Conservation (phyloP, 306 rosid species). For the Geum urbanum region DNA sequence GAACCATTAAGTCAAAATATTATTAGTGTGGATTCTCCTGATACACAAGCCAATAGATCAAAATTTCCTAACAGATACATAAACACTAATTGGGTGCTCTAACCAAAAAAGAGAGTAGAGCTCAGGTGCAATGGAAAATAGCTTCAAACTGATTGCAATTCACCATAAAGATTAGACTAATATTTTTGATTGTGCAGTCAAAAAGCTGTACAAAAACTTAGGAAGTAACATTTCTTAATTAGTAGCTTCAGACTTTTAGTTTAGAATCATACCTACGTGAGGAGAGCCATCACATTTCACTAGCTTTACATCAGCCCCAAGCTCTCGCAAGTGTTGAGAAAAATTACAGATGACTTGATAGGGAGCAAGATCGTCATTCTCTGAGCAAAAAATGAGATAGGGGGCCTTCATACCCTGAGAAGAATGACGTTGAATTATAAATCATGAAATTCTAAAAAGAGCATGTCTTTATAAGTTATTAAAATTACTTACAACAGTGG, state of each 20-base stretch:
- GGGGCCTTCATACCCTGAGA: constrained; percentile 85
- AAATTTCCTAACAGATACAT: neutral
- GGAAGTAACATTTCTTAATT: neutral
- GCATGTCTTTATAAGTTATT: neutral
- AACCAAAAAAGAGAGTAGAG: neutral
- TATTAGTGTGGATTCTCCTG: neutral
- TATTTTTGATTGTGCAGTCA: neutral
- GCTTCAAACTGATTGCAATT: neutral
- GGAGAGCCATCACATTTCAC: constrained; percentile 81
- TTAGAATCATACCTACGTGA: constrained; percentile 70
- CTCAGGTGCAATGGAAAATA: neutral
- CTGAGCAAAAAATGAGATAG: constrained; percentile 80
- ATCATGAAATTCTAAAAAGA: neutral
- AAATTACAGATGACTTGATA: constrained; percentile 70
- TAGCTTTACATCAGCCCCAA: constrained; percentile 79
- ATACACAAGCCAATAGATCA: neutral
- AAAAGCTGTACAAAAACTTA: neutral
- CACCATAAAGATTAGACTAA: neutral
- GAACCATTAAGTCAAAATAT: neutral
- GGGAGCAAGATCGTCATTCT: constrained; percentile 81
- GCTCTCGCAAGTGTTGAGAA: constrained; percentile 55
- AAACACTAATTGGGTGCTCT: neutral
- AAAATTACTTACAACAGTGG: constrained; percentile 63
- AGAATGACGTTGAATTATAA: constrained; percentile 21
- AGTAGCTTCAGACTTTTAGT: neutral